Percentiles rank a stretch among this genome's conserved stretches.
Conservation (phyloP, 257 asterid genomes). For the Solanum clarkiae region DNA sequence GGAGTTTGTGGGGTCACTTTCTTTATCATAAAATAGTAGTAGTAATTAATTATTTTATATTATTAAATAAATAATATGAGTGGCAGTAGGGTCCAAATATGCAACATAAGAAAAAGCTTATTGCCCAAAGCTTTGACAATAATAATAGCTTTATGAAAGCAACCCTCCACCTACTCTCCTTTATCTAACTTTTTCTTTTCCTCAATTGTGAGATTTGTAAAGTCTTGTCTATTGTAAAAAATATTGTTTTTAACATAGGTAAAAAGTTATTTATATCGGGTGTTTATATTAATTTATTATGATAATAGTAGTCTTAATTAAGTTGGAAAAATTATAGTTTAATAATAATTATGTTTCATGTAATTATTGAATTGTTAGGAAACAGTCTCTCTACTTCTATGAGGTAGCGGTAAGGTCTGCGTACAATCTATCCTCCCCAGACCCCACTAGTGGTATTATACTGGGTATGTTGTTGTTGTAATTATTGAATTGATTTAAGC, state of each 20-base stretch:
- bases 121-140: conserved; percentile 54
- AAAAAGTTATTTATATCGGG: background rate
- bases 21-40: background rate
- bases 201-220: conserved; percentile 10
- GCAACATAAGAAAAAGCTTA: conserved; percentile 29
- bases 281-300: background rate
- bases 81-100: conserved; percentile 27
- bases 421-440: no score
- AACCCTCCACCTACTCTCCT: conserved; percentile 30
- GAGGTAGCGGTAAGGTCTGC: no score
- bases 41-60: background rate
- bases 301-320: no score
- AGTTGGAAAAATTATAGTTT: background rate
- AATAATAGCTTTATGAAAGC: conserved; percentile 49
- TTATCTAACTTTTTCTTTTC: background rate
- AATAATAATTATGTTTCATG: background rate
- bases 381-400: no score
- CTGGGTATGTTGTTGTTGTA: no score
- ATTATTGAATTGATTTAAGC: background rate
- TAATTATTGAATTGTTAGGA: background rate
- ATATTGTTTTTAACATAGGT: background rate
- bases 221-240: conserved; percentile 9
- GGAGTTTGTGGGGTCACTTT: conserved; percentile 35
- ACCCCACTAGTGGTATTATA: no score
- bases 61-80: background rate